Conservation (phyloP, 257 asterid genomes). For the Solanum gandarillasii region DNA sequence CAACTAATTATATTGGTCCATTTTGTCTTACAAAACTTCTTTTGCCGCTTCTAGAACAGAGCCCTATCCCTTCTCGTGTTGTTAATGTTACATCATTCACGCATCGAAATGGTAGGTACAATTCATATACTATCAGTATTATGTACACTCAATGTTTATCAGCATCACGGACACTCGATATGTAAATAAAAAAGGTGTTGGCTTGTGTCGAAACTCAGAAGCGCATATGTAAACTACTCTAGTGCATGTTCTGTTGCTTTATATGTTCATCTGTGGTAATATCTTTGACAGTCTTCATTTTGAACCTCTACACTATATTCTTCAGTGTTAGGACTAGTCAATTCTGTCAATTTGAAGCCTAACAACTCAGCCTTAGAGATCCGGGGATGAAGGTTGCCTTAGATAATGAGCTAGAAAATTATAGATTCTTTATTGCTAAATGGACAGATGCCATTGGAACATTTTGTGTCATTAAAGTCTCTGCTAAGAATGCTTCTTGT, state of each 20-base stretch:
- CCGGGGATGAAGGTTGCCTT: neutral
- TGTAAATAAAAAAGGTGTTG: neutral
- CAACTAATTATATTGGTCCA: slow-evolving; percentile 77
- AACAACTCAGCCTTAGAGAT: neutral
- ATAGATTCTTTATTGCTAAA: neutral
- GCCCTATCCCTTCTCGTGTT: slow-evolving; percentile 73
- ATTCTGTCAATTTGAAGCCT: neutral
- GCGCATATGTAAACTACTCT: neutral
- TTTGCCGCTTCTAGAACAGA: slow-evolving; percentile 62
- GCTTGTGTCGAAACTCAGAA: neutral
- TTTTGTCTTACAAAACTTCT: slow-evolving; percentile 69
- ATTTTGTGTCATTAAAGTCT: neutral
- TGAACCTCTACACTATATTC: neutral
- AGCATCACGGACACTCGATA: neutral
- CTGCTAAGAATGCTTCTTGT: neutral
- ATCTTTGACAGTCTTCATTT: neutral
- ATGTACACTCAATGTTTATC: neutral
- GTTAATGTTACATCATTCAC: slow-evolving; percentile 85
- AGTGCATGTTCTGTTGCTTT: neutral
- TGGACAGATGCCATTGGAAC: neutral
- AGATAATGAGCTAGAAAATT: neutral
- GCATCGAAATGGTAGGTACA: slow-evolving; percentile 62
- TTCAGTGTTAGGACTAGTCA: neutral
- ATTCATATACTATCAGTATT: neutral
- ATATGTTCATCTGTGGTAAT: neutral